Percentiles rank a stretch among this genome's conserved stretches.
phyloP scores from a whole-genome alignment of 1,284 basidiomycete genomes.

The Erythrobasidium hasegawianum region DNA sequence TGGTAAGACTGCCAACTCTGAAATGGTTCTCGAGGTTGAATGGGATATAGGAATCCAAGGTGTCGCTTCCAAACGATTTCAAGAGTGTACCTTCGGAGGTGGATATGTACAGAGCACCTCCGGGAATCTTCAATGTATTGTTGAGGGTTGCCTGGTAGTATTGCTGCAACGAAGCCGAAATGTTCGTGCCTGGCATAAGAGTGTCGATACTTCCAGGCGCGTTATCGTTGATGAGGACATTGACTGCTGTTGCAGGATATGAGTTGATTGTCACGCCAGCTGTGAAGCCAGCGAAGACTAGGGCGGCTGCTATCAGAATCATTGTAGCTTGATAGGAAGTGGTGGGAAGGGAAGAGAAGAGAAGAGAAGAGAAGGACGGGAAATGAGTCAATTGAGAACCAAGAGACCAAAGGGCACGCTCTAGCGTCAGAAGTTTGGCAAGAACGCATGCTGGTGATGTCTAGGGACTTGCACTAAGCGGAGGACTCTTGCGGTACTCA shows the following conservation, averaged over 20 bases:
- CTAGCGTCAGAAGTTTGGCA: too few species aligned
- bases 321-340: too few species aligned
- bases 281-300: background rate
- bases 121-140: background rate
- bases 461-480: too few species aligned
- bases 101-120: background rate
- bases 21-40: conserved; percentile 2
- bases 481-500: too few species aligned
- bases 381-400: too few species aligned
- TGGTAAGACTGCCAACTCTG: background rate
- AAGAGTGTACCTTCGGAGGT: background rate
- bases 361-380: too few species aligned
- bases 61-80: conserved; percentile 1
- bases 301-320: too few species aligned
- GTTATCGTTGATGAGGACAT: background rate
- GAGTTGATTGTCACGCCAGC: conserved; percentile 2
- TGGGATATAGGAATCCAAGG: background rate
- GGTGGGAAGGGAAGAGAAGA: too few species aligned
- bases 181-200: background rate
- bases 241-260: background rate
- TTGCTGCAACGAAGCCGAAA: background rate
- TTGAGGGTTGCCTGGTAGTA: background rate
- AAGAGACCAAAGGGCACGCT: too few species aligned
- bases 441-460: too few species aligned
- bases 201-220: background rate